phyloP scores from a whole-genome alignment of 1,284 basidiomycete genomes.

The Puccinia coronata region DNA sequence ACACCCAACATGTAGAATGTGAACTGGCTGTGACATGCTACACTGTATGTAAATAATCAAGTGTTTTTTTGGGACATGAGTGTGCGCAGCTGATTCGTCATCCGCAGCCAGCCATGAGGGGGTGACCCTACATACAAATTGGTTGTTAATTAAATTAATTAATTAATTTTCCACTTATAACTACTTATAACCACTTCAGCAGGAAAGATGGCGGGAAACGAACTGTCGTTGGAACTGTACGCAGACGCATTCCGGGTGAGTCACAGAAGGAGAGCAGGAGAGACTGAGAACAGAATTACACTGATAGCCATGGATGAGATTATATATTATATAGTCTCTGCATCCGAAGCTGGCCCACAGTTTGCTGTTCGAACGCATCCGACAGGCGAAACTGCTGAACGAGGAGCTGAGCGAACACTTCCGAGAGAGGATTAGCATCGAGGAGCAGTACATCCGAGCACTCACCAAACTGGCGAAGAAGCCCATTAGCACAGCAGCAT shows the following conservation, averaged over 20 bases:
- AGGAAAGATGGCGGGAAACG: neutral
- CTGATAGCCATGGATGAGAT: too few relatives aligned
- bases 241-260: neutral
- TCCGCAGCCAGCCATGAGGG: neutral
- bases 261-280: neutral
- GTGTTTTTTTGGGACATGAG: too few relatives aligned
- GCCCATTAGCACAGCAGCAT: neutral
- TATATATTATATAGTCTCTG: conserved; percentile 4
- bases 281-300: neutral
- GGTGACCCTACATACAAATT: too few relatives aligned
- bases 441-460: conserved; percentile 62
- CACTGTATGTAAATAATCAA: too few relatives aligned
- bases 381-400: conserved; percentile 57
- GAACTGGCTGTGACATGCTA: too few relatives aligned
- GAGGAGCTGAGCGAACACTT: conserved; percentile 62
- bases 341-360: conserved; percentile 33
- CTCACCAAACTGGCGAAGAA: conserved; percentile 61
- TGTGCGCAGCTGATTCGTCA: neutral
- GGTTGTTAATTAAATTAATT: too few relatives aligned
- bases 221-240: neutral
- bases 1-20: too few relatives aligned
- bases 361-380: conserved; percentile 52
- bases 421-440: conserved; percentile 61
- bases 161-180: too few relatives aligned
- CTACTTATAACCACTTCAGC: too few relatives aligned